phyloP scores from a whole-genome alignment of 192 early-diverging fungal species.

The Backusella australiensis region DNA sequence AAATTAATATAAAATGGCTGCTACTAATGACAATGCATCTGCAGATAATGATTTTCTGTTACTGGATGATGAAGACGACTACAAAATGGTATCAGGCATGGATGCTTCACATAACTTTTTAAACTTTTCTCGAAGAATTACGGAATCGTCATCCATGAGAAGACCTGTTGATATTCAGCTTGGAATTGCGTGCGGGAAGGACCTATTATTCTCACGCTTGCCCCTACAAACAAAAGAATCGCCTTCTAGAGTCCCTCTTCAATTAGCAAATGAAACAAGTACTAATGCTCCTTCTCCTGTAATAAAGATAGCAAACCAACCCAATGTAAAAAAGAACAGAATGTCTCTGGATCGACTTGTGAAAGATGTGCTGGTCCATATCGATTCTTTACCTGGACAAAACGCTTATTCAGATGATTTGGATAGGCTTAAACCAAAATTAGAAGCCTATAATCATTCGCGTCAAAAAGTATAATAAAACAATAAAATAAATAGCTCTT shows the following conservation, averaged over 20 bases:
- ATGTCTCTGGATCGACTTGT: background rate
- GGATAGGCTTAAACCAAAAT: conserved; percentile 10
- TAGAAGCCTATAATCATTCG: background rate
- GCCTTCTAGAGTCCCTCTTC: background rate
- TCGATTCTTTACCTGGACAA: conserved; percentile 7
- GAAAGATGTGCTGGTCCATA: conserved; percentile 8
- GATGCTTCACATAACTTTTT: conserved; percentile 4
- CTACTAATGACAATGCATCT: background rate
- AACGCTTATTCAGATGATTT: conserved; percentile 5
- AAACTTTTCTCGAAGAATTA: conserved; percentile 12
- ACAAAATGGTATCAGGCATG: background rate
- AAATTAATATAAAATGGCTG: background rate
- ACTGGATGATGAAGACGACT: background rate
- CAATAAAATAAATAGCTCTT: background rate
- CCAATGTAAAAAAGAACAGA: background rate
- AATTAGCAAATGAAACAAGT: background rate
- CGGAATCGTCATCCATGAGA: background rate
- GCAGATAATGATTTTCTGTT: background rate
- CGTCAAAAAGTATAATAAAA: background rate
- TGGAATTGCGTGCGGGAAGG: conserved; percentile 10
- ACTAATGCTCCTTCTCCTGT: background rate
- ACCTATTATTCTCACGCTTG: background rate
- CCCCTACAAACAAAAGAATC: background rate
- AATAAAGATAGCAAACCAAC: background rate
- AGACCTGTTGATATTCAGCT: conserved; percentile 20